Conservation (phyloP, 768 basidiomycete species). For the Trichaptum fuscoviolaceum region DNA sequence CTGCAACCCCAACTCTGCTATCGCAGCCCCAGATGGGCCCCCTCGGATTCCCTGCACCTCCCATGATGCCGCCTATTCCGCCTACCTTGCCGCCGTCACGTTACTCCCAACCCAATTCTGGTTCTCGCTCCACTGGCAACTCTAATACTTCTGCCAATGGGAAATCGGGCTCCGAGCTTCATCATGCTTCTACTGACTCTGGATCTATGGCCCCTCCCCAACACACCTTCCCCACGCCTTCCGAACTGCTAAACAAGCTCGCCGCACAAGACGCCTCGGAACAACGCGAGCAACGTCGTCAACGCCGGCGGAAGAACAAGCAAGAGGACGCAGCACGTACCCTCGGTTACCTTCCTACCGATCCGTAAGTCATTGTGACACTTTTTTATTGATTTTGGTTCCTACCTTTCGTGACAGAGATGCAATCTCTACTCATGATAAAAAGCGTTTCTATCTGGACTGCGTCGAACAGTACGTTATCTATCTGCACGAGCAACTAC, state of each 20-base stretch:
- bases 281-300: background rate
- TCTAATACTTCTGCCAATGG: background rate
- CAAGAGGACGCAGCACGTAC: conserved; percentile 52
- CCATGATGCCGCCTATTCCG: background rate
- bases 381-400: background rate
- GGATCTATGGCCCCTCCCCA: conserved; percentile 17
- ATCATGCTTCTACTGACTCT: conserved; percentile 7
- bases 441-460: conserved; percentile 69
- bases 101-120: too few species aligned
- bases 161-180: background rate
- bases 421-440: conserved; percentile 73
- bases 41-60: background rate
- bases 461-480: conserved; percentile 67
- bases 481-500: conserved; percentile 59
- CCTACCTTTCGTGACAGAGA: conserved; percentile 37
- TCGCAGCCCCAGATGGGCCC: background rate
- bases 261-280: conserved; percentile 18
- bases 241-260: conserved; percentile 51
- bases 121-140: background rate
- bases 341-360: conserved; percentile 53
- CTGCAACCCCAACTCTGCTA: too few species aligned
- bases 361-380: conserved; percentile 43
- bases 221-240: conserved; percentile 58
- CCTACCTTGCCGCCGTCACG: background rate
- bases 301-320: conserved; percentile 40